These are phyloP conservation scores for Boletus albobrunnescens DNA, from an alignment of 1,284 basidiomycete genomes.

Conservation along the genomic window DNA sequence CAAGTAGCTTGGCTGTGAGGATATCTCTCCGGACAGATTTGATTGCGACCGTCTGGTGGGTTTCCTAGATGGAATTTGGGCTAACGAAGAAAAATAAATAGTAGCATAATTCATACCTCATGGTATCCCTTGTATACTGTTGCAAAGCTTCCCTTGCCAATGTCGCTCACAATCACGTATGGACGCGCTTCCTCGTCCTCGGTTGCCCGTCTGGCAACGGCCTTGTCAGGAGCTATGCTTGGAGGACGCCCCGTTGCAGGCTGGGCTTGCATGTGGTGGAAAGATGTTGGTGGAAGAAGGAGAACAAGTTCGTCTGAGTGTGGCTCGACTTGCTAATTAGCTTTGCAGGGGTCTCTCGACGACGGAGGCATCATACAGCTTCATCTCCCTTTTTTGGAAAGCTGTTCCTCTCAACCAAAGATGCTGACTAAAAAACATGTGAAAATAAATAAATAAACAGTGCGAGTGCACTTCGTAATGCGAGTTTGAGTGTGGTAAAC, in stretches of 20 bases:
- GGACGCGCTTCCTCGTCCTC: conserved; percentile 69
- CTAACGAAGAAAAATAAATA: neutral
- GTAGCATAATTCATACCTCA: conserved; percentile 51
- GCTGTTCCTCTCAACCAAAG: conserved; percentile 21
- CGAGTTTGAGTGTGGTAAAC: too few relatives aligned
- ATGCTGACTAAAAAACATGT: conserved; percentile 15
- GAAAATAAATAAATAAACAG: neutral
- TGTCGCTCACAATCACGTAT: conserved; percentile 68
- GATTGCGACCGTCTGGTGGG: conserved; percentile 80
- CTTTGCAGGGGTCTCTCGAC: conserved; percentile 22
- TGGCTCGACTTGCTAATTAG: conserved; percentile 23
- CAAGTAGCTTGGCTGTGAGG: conserved; percentile 88
- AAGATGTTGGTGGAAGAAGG: conserved; percentile 13
- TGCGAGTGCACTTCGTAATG: too few relatives aligned
- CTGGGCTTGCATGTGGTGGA: conserved; percentile 16
- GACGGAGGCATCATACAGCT: conserved; percentile 20
- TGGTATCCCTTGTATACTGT: conserved; percentile 94
- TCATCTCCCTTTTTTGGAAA: conserved; percentile 24
- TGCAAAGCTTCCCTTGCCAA: conserved; percentile 91
- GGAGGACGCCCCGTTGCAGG: conserved; percentile 18
- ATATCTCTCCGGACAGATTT: conserved; percentile 92
- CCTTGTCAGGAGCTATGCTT: conserved; percentile 27
- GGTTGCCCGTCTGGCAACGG: conserved; percentile 19
- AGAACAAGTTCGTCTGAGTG: conserved; percentile 5
- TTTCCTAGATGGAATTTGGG: conserved; percentile 49